Evolutionary conservation across 169 alveolate species (phyloP).

Genomic region (Theileria sp.): DNA sequence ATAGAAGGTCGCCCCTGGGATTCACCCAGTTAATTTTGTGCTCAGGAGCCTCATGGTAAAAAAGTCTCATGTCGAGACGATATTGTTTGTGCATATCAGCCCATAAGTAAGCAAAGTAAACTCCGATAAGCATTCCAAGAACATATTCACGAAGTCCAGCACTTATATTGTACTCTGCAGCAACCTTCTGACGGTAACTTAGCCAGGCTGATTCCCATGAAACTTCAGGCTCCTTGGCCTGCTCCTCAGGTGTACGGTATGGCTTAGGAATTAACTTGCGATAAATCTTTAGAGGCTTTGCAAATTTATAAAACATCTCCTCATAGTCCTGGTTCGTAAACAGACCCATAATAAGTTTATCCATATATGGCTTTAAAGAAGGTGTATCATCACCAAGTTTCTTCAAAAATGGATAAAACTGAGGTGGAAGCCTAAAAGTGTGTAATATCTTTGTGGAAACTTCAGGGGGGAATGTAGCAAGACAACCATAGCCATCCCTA

Average conservation of each 20-base stretch:
- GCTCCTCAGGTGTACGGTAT: slow-evolving; percentile 81
- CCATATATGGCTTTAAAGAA: slow-evolving; percentile 83
- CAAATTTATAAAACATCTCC: slow-evolving; percentile 87
- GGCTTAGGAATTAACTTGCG: slow-evolving; percentile 85
- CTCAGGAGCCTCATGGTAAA: slow-evolving; percentile 87
- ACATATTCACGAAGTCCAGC: slow-evolving; percentile 76
- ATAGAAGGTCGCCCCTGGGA: slow-evolving; percentile 85
- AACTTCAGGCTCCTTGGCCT: slow-evolving; percentile 70
- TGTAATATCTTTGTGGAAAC: slow-evolving; percentile 71
- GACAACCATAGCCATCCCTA: slow-evolving; percentile 76
- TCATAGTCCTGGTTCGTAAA: slow-evolving; percentile 86
- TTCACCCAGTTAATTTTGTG: slow-evolving; percentile 86
- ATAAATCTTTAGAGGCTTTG: slow-evolving; percentile 84
- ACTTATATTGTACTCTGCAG: slow-evolving; percentile 77
- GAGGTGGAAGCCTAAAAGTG: slow-evolving; percentile 86
- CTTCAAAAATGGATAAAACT: slow-evolving; percentile 84
- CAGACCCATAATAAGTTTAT: slow-evolving; percentile 77
- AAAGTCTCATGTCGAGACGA: slow-evolving; percentile 84
- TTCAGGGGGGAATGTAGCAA: slow-evolving; percentile 77
- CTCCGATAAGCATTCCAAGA: slow-evolving; percentile 75
- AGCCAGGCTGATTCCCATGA: slow-evolving; percentile 86
- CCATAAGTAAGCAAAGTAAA: slow-evolving; percentile 78
- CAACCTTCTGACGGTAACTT: slow-evolving; percentile 82
- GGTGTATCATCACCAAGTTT: slow-evolving; percentile 88
- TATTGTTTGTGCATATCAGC: slow-evolving; percentile 71